A percentile compares a stretch with the other conserved stretches of the same genome.
Evolutionary conservation across 2,329 filamentous ascomycete genomes (phyloP).

Genomic region (Colletotrichum viniferum): DNA sequence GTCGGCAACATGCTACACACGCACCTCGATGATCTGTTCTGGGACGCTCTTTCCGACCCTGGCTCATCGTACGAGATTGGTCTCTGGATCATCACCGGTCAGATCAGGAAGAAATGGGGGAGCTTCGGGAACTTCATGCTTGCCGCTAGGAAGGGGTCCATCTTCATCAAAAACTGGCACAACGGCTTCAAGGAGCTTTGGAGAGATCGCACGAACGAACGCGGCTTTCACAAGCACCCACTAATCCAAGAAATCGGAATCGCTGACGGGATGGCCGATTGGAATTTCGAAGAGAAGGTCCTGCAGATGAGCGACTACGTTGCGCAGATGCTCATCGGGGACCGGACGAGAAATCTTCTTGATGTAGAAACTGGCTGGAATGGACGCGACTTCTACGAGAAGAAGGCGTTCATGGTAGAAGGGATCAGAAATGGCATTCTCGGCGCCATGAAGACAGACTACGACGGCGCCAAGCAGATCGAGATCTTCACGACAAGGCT

Average conservation of each 20-base stretch:
- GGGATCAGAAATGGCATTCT: conserved; percentile 34
- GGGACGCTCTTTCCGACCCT: conserved; percentile 30
- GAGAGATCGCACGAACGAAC: conserved; percentile 34
- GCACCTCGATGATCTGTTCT: conserved; percentile 35
- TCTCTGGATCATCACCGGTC: conserved; percentile 36
- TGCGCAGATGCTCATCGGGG: conserved; percentile 38
- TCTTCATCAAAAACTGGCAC: conserved; percentile 49
- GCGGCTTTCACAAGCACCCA: conserved; percentile 35
- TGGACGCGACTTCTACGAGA: conserved; percentile 35
- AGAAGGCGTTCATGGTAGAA: conserved; percentile 35
- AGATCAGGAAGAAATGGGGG: conserved; percentile 35
- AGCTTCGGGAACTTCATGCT: conserved; percentile 47
- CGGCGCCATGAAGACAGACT: conserved; percentile 32
- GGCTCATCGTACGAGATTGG: conserved; percentile 30
- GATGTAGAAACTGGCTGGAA: conserved; percentile 34
- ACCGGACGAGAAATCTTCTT: conserved; percentile 35
- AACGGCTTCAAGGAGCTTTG: conserved; percentile 39
- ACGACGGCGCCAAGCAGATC: conserved; percentile 30
- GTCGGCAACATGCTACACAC: conserved; percentile 38
- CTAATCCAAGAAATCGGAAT: conserved; percentile 35
- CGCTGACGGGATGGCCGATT: conserved; percentile 31
- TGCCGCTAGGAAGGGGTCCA: conserved; percentile 42
- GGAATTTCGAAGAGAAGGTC: conserved; percentile 25
- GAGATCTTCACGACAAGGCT: conserved; percentile 35
- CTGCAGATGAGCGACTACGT: conserved; percentile 39